Evolutionary conservation across 257 asterid genomes (phyloP), one percentile per base, ranked within the genome.

Genomic region (Nicotiana attenuata): DNA sequence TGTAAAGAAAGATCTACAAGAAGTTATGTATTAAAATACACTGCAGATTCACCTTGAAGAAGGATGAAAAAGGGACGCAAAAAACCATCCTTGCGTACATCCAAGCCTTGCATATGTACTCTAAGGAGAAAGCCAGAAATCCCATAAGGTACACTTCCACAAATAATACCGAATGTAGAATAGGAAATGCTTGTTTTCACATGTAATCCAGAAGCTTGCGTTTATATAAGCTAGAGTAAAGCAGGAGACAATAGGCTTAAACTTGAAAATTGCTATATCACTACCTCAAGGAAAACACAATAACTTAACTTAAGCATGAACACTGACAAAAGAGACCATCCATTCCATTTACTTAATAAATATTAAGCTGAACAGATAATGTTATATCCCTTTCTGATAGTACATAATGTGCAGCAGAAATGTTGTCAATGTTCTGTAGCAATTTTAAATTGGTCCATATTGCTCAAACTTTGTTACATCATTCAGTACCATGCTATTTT

Each of bases 11-110:
- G 61, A 73, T 73, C 41, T 14, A 14, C 41, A 73, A 73, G 3
- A 47, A 24, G 41, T 47, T 73, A 47, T 7, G 61, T 24, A 50
- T 47, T 47, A 50, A 64, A 75, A 35, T 60, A 24, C 26, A 75
- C 17, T 3, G 63, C 61, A 71, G 52, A 80, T 84, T 85, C 75
- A 89, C 98, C 89, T 88, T 76, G 97, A 88, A 53, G 97, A 93
- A 81, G 92, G 96, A 77, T 91, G 98, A 78, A 80, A 80, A 20
- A 92, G 91, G 65, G 98, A 87, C 38, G 98, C 97, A 66, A 81
- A 87, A 85, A 95, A 95, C 97, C 98, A 93, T 86, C 97, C 98
- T 87, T 93, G 97, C 2, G 93, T 83, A 89, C 96, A 89, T 82
- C 92, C 98, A 63, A 93, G 94, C 88, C 90, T 95, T 82, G 96